Evolutionary conservation across 306 rosid genomes (phyloP).

Genomic region (Erythrophleum fordii): DNA sequence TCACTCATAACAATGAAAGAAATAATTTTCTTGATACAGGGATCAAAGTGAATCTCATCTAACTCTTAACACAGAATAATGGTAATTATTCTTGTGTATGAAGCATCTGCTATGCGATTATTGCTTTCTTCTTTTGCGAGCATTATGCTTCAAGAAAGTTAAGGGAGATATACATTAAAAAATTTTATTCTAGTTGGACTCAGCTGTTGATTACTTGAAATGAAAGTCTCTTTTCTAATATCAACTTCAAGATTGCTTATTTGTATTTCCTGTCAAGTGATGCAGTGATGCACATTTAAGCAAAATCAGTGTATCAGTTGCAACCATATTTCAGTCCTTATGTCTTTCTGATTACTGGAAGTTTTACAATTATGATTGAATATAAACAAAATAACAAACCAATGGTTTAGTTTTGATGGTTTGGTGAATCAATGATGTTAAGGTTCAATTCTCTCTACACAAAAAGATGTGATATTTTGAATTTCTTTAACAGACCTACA

Average conservation of each 20-base stretch:
- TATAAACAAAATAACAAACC: not conserved
- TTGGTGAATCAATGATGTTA: not conserved
- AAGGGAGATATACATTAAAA: too few species aligned
- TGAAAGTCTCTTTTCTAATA: too few species aligned
- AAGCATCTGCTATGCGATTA: not conserved
- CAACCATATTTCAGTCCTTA: not conserved
- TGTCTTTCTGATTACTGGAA: not conserved
- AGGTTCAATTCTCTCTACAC: too few species aligned
- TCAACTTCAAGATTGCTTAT: too few species aligned
- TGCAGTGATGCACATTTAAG: not conserved
- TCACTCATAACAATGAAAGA: too few species aligned
- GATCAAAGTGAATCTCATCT: not conserved
- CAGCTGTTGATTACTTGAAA: too few species aligned
- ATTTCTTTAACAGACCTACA: not conserved
- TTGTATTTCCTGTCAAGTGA: too few species aligned
- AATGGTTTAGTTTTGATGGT: not conserved
- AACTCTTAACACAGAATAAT: not conserved
- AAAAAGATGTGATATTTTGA: too few species aligned
- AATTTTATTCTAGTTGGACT: too few species aligned
- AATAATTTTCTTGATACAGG: not conserved
- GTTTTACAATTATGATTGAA: not conserved
- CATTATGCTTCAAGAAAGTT: too few species aligned
- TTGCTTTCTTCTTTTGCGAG: too few species aligned
- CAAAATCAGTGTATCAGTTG: not conserved
- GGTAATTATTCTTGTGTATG: not conserved